phyloP scores from a whole-genome alignment of 2,329 filamentous ascomycete genomes.

The Pseudopithomyces maydicus region DNA sequence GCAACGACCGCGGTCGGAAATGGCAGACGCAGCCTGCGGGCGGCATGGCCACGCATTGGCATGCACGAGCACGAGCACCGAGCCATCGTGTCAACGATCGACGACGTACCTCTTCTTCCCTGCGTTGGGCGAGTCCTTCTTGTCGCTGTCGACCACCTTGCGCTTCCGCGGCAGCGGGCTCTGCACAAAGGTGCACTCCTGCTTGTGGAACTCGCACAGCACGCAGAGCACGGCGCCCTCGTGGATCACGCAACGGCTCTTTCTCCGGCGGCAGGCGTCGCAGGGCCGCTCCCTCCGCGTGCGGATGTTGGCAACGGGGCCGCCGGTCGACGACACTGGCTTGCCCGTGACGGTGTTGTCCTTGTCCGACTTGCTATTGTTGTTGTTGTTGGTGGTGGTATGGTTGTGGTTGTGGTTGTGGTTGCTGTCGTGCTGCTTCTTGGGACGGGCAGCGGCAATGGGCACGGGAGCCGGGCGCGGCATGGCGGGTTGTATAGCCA shows the following conservation, averaged over 20 bases:
- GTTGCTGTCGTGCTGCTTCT: constrained; percentile 41
- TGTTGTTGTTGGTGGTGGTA: no score
- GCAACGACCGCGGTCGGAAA: background rate
- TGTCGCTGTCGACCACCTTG: constrained; percentile 70
- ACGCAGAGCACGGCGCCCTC: constrained; percentile 75
- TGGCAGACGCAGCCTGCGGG: background rate
- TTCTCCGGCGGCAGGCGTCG: constrained; percentile 75
- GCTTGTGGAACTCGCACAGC: constrained; percentile 76
- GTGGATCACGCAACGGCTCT: constrained; percentile 78
- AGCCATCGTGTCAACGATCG: no score
- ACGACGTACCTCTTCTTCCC: constrained; percentile 71
- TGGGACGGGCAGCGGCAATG: constrained; percentile 52
- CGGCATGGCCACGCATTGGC: background rate
- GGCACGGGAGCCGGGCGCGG: constrained; percentile 51
- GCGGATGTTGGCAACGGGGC: constrained; percentile 45
- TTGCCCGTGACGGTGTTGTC: constrained; percentile 49
- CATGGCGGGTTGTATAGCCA: constrained; percentile 54
- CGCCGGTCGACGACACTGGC: constrained; percentile 38
- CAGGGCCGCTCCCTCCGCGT: constrained; percentile 50
- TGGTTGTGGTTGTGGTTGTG: no score
- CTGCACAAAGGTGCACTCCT: constrained; percentile 78
- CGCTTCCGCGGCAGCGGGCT: constrained; percentile 80
- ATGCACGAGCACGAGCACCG: background rate
- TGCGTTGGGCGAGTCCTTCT: constrained; percentile 61
- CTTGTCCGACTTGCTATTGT: constrained; percentile 43